Base-by-base conservation (phyloP, 2,329 filamentous ascomycete genomes). In the Fusarium nanum region DNA sequence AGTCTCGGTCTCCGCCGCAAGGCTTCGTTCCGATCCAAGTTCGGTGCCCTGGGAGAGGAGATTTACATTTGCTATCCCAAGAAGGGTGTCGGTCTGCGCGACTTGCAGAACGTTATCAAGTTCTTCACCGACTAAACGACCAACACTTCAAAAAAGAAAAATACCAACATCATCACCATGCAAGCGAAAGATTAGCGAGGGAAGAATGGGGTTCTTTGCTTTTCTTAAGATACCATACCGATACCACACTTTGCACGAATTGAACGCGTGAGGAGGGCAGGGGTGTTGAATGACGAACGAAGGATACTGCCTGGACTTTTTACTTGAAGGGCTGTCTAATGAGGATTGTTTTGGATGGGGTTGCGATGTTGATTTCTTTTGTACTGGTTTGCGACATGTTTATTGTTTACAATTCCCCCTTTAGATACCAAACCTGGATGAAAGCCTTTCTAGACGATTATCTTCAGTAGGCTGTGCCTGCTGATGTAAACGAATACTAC, bases 11-110 rank as follows among this genome's bases (percentile, higher is more conserved):
- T 97, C 70, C 91, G 91, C 47, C 89, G 92, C 77, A 97, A 97
- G 88, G 91, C 89, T 56, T 93, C 94, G 78, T 98, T 98, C 83
- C 86, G 94, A 65, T 91, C 93, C 83, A 98, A 98, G 86, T 89
- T 98, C 78, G 94, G 94, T 56, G 92, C 92, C 7, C 84, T 89
- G 61, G 93, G 94, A 65, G 94, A 97, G 76, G 89, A 92, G 49
- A 89, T 95, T 28, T 98, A 93, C 80, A 93, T 98, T 72, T 94
- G 93, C 77, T 98, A 97, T 81, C 94, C 94, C 42, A 90, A 92
- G 61, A 91, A 94, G 76, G 94, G 94, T 10, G 85, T 98, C 28
- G 93, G 93, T 3, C 89, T 94, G 47, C 88, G 90, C 67, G 94
- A 94, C 45, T 89, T 94, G 67, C 89, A 92, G 78, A 93, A 94